Percentiles rank a stretch among this genome's conserved stretches.
phyloP scores from a whole-genome alignment of 2,329 filamentous ascomycete species.

The Emergomyces orientalis region DNA sequence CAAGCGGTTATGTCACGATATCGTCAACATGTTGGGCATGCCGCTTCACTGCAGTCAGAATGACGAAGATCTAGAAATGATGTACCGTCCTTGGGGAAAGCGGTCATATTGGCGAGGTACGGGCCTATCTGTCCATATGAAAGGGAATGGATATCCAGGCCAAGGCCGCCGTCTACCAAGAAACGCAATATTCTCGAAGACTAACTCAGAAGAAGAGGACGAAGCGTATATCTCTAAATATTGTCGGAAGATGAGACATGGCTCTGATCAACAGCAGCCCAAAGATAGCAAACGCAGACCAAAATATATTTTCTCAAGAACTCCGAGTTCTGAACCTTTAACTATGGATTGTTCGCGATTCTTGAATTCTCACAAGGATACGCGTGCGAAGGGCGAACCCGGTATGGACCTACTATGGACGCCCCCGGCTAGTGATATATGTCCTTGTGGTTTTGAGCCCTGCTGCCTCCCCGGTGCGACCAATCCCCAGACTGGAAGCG shows the following conservation, averaged over 20 bases:
- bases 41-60: not conserved
- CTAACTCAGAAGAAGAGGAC: not conserved
- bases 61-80: slow-evolving; percentile 3
- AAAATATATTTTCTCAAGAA: not conserved
- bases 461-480: too few species aligned
- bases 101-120: not conserved
- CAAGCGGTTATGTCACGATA: slow-evolving; percentile 2
- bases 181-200: not conserved
- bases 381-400: not conserved
- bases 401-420: not conserved
- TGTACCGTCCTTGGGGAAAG: not conserved
- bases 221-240: not conserved
- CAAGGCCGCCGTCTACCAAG: not conserved
- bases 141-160: not conserved
- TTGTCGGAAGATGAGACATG: not conserved
- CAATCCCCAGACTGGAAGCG: not conserved
- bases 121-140: not conserved
- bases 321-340: not conserved
- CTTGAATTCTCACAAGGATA: not conserved
- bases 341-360: not conserved
- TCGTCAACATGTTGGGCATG: not conserved
- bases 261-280: not conserved
- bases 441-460: not conserved
- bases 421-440: not conserved
- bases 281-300: not conserved